Conservation (phyloP, 2,329 filamentous ascomycete genomes). For the Aspergillus fructus region DNA sequence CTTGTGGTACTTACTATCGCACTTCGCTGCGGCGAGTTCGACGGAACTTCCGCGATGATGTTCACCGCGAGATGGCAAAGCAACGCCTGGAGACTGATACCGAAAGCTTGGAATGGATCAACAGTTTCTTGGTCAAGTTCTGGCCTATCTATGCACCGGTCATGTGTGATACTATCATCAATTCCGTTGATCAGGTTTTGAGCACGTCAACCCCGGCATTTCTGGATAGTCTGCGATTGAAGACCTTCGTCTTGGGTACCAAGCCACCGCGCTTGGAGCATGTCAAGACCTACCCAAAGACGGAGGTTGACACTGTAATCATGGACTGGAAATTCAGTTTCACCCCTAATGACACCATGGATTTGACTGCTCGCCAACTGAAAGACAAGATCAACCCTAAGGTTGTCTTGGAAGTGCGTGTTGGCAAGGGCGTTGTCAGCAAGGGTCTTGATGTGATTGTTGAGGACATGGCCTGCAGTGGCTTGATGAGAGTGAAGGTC, state of each 20-base stretch:
- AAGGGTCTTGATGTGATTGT: slow-evolving; percentile 97
- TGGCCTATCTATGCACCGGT: slow-evolving; percentile 99
- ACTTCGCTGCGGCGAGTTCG: slow-evolving; percentile 91
- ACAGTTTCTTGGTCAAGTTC: slow-evolving; percentile 97
- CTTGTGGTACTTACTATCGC: slow-evolving; percentile 92
- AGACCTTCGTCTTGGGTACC: slow-evolving; percentile 87
- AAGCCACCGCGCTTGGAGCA: slow-evolving; percentile 96
- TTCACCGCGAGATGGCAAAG: slow-evolving; percentile 84
- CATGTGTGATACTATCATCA: slow-evolving; percentile 86
- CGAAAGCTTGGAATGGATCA: slow-evolving; percentile 97
- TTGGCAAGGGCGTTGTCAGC: slow-evolving; percentile 95
- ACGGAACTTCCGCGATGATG: slow-evolving; percentile 92
- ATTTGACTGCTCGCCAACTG: slow-evolving; percentile 85
- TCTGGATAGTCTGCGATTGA: slow-evolving; percentile 88
- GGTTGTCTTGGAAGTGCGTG: slow-evolving; percentile 86
- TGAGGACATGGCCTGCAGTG: slow-evolving; percentile 94
- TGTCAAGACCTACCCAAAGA: slow-evolving; percentile 96
- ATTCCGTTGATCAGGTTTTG: slow-evolving; percentile 91
- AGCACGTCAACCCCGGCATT: slow-evolving; percentile 90
- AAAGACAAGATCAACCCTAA: slow-evolving; percentile 98
- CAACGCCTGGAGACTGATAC: slow-evolving; percentile 83
- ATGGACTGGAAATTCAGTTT: slow-evolving; percentile 99
- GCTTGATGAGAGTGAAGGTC: slow-evolving; percentile 94
- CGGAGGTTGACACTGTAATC: slow-evolving; percentile 89
- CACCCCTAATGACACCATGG: slow-evolving; percentile 88